Evolutionary conservation across 805 yeast genomes (phyloP), one percentile per base, ranked within the genome.

Genomic region (Jamesozyma piceae): DNA sequence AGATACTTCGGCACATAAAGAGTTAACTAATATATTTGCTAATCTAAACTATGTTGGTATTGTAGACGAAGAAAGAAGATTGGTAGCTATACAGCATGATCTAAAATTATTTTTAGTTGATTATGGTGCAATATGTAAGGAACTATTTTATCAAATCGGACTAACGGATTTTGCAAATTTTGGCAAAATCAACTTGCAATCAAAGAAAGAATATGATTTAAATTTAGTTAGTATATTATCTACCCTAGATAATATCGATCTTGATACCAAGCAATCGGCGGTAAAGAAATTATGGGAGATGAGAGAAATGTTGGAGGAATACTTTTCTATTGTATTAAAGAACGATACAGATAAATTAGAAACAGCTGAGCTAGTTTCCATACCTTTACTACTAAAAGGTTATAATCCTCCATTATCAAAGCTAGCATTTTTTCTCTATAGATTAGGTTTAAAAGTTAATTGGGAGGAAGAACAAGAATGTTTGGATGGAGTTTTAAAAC

Each of bases 71-170:
- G 55, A 63, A 11, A 73, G 77, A 47, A 66, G 97, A 35, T 65
- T 90, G 18, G 80, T 83, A 13, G 82, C 95, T n/a, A 68, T 90
- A 35, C 98, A 92, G 58, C 74, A 79, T 55, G 95, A 82, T 51
- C 82, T 88, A 8, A 77, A 78, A 44, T 66, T 92, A 13, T 82
- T 74, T 56, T 62, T 92, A 20, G 77, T 90, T 17, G 96, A 90
- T 60, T 92, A 87, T 60, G 86, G 81, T 0, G 71, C 83, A 0
- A 57, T 85, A 1, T 68, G 80, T 24, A 62, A 65, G 46, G 86
- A 84, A 47, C 67, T 87, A 43, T 88, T 83, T 53, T 92, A 88
- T 60, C 97, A 92, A 53, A 64, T 83, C 4, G 87, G 83, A 0
- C 62, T 92, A 13, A 64, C 81, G 1, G 86, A 85, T 45, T 87